phyloP scores from a whole-genome alignment of 768 basidiomycete species.

The Tylopilus subfusipes region DNA sequence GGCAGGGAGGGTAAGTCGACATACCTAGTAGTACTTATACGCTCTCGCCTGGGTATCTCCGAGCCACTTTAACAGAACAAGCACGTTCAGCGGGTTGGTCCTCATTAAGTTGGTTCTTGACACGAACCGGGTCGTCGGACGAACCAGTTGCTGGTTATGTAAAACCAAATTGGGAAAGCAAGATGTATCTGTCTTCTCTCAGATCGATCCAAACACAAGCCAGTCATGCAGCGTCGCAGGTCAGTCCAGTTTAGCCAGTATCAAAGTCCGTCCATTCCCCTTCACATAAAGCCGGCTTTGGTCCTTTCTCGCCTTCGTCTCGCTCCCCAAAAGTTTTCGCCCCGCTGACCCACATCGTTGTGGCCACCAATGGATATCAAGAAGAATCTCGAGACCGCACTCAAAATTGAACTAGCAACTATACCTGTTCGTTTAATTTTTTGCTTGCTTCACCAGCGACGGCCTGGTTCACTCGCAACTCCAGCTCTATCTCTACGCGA shows the following conservation, averaged over 20 bases:
- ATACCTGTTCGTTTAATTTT: neutral
- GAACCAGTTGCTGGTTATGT: neutral
- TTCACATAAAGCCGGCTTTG: neutral
- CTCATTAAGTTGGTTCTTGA: too few species aligned
- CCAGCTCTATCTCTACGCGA: neutral
- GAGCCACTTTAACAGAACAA: neutral
- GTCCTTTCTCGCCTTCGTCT: neutral
- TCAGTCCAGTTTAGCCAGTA: neutral
- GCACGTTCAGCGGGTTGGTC: too few species aligned
- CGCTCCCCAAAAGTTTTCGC: neutral
- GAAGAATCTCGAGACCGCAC: neutral
- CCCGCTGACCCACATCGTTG: neutral
- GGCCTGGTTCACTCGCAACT: neutral
- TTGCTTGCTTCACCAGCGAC: neutral
- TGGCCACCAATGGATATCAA: neutral
- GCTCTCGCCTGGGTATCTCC: neutral
- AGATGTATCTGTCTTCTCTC: too few species aligned
- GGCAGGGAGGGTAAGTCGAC: neutral
- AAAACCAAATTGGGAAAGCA: too few species aligned
- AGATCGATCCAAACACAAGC: neutral
- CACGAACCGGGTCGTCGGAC: neutral
- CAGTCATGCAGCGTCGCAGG: neutral
- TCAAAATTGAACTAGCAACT: neutral
- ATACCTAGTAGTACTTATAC: neutral
- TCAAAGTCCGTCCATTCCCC: neutral